phyloP scores from a whole-genome alignment of 1,284 basidiomycete species.

The Heterobasidion annosum region DNA sequence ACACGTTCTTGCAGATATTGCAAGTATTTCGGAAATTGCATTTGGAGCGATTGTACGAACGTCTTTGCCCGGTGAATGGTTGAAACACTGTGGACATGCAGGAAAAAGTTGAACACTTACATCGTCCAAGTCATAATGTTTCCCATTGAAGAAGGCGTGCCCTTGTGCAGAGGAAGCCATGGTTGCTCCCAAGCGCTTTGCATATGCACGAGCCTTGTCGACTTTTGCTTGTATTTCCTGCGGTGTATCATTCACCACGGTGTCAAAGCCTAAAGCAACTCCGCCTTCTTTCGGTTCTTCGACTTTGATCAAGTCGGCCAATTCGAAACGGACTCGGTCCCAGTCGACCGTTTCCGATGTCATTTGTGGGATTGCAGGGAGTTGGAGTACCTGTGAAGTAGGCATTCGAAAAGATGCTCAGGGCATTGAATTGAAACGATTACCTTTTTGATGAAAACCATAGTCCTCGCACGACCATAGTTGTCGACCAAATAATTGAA shows the following conservation, averaged over 20 bases:
- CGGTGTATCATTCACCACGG: conserved; percentile 27
- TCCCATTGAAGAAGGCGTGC: conserved; percentile 85
- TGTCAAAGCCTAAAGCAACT: conserved; percentile 24
- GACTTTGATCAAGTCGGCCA: conserved; percentile 22
- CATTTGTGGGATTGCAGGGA: background rate
- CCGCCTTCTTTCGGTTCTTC: conserved; percentile 11
- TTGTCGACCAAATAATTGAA: conserved; percentile 60
- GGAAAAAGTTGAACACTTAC: conserved; percentile 32
- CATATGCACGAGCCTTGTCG: conserved; percentile 39
- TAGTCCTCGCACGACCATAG: conserved; percentile 55
- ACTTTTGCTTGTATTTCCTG: conserved; percentile 21
- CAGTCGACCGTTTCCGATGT: conserved; percentile 27
- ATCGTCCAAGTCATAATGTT: conserved; percentile 61
- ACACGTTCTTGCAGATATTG: conserved; percentile 69
- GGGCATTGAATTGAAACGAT: background rate
- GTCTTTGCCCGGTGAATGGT: conserved; percentile 31
- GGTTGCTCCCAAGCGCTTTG: conserved; percentile 40
- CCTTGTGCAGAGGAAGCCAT: conserved; percentile 32
- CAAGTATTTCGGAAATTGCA: conserved; percentile 51
- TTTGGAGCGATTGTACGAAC: conserved; percentile 59
- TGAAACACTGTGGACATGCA: background rate
- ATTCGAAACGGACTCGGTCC: conserved; percentile 31
- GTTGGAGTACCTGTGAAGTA: background rate
- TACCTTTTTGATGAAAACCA: conserved; percentile 53
- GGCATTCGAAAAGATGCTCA: too few relatives aligned